Conservation (phyloP, 495 filamentous ascomycete species). For the Penicillium cataractarum region DNA sequence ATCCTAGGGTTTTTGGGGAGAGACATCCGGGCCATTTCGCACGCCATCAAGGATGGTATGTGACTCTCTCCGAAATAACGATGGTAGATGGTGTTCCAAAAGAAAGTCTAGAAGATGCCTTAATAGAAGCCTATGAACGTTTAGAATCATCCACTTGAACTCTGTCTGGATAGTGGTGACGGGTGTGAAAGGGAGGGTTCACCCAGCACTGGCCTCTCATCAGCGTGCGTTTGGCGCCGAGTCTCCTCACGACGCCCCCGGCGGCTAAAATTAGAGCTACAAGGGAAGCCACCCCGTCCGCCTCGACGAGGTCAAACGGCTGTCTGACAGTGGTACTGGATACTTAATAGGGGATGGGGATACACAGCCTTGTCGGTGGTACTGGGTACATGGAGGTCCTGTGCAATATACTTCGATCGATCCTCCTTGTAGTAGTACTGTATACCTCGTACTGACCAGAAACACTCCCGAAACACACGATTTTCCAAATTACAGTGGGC, state of each 20-base stretch:
- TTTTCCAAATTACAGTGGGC: conserved; percentile 20
- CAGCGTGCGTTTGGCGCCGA: conserved; percentile 44
- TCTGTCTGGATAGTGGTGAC: background rate
- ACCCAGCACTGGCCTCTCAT: conserved; percentile 34
- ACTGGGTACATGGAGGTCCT: background rate
- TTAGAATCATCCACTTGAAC: background rate
- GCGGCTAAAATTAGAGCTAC: conserved; percentile 52
- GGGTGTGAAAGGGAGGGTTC: conserved; percentile 19
- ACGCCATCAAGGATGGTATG: conserved; percentile 3
- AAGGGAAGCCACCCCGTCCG: conserved; percentile 11
- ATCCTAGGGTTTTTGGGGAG: conserved; percentile 10
- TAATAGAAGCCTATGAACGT: background rate
- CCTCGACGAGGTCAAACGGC: background rate
- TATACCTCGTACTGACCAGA: background rate
- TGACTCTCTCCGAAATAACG: too few species aligned
- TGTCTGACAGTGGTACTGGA: background rate
- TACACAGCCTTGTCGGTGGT: background rate
- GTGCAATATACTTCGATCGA: conserved; percentile 1
- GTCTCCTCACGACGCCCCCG: conserved; percentile 33
- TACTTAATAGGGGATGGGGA: background rate
- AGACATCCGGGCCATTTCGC: conserved; percentile 12
- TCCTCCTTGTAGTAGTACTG: background rate
- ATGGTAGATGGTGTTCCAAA: background rate
- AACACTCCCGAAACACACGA: background rate
- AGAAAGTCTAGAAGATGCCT: background rate